phyloP scores from a whole-genome alignment of 306 rosid species.

The Gynostemma pentaphyllum region DNA sequence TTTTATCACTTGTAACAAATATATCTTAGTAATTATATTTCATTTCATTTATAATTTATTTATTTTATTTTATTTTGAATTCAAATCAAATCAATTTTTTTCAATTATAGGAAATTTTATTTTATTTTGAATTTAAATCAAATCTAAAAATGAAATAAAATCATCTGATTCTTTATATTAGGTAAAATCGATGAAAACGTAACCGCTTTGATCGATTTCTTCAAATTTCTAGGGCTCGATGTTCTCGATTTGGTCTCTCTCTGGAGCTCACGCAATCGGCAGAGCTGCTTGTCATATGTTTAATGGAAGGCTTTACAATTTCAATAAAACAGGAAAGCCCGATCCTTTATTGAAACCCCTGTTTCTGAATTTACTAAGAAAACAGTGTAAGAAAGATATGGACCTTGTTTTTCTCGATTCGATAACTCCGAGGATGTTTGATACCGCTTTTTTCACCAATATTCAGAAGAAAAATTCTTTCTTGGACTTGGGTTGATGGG shows the following conservation, averaged over 20 bases:
- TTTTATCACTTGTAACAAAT: too few relatives aligned
- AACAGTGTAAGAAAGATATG: conserved; percentile 29
- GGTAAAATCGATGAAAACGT: conserved; percentile 66
- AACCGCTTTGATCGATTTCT: conserved; percentile 34
- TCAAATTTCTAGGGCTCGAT: conserved; percentile 39
- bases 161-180: too few relatives aligned
- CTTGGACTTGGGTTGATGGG: background rate
- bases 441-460: conserved; percentile 47
- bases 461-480: conserved; percentile 32
- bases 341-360: conserved; percentile 43
- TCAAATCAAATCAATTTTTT: too few relatives aligned
- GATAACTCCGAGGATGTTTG: conserved; percentile 59
- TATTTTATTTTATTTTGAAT: too few relatives aligned
- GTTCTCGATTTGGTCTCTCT: conserved; percentile 65
- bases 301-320: conserved; percentile 41
- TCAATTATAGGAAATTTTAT: too few relatives aligned
- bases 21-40: too few relatives aligned
- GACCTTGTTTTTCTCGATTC: conserved; percentile 51
- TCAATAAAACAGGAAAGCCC: conserved; percentile 44
- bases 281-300: conserved; percentile 46
- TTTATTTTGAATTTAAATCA: too few relatives aligned
- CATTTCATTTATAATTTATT: too few relatives aligned
- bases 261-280: conserved; percentile 80
- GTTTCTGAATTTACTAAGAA: conserved; percentile 39
- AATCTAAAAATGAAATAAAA: too few relatives aligned